Evolutionary conservation across 495 filamentous ascomycete species (phyloP).

Genomic region (Apiosordaria backusii): DNA sequence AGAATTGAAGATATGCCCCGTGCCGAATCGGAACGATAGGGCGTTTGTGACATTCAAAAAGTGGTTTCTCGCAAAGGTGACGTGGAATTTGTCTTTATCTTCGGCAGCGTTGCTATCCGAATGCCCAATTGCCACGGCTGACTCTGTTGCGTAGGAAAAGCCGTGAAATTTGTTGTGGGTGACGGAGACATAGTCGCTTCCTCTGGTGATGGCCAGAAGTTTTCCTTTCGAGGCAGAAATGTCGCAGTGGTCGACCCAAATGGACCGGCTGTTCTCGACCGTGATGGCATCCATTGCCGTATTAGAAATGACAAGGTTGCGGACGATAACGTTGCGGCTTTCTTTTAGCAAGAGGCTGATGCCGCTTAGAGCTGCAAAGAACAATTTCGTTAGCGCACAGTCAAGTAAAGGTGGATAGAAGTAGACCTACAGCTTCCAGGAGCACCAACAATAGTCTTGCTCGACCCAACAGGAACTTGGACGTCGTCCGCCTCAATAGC

Average conservation of each 20-base stretch:
- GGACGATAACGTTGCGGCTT: constrained; percentile 48
- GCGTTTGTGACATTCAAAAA: constrained; percentile 56
- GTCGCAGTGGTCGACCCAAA: constrained; percentile 65
- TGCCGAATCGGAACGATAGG: constrained; percentile 58
- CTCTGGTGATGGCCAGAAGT: constrained; percentile 56
- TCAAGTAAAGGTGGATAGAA: not conserved
- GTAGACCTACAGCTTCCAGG: constrained; percentile 27
- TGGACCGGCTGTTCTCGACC: constrained; percentile 44
- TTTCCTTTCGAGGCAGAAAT: constrained; percentile 48
- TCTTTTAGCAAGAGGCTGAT: constrained; percentile 41
- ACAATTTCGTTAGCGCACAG: not conserved
- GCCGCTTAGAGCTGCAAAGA: constrained; percentile 28
- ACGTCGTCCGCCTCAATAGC: constrained; percentile 41
- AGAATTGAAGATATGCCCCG: constrained; percentile 43
- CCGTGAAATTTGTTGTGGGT: constrained; percentile 46
- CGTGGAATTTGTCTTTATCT: constrained; percentile 49
- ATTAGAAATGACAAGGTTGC: constrained; percentile 52
- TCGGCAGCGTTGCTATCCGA: constrained; percentile 43
- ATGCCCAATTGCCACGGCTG: constrained; percentile 52
- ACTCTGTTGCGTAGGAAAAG: constrained; percentile 47
- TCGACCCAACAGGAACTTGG: constrained; percentile 44
- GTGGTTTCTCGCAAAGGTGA: constrained; percentile 58
- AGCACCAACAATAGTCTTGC: constrained; percentile 51
- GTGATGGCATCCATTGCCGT: constrained; percentile 51
- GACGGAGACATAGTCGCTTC: constrained; percentile 44